Evolutionary conservation across 169 alveolate species (phyloP).

Genomic region (Perkinsus olseni): DNA sequence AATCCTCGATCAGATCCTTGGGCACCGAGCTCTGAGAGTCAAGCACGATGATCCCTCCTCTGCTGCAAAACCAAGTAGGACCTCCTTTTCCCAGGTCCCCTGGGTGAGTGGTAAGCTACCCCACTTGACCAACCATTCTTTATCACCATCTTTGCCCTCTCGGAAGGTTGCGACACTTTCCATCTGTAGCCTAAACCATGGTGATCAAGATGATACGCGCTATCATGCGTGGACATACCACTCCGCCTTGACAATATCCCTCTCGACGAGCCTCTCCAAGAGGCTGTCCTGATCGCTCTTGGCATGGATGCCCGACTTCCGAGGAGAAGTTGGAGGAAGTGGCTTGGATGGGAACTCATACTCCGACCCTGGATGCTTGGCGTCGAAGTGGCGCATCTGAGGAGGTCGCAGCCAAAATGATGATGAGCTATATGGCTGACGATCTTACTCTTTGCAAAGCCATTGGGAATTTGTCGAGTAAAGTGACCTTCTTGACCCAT

Average conservation of each 20-base stretch:
- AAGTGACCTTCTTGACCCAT: background rate
- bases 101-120: background rate
- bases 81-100: background rate
- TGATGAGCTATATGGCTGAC: background rate
- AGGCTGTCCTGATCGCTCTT: background rate
- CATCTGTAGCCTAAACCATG: background rate
- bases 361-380: background rate
- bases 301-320: background rate
- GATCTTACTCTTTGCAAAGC: background rate
- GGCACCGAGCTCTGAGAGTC: background rate
- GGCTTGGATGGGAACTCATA: background rate
- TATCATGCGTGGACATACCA: background rate
- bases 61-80: background rate
- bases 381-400: background rate
- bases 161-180: background rate
- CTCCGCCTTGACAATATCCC: background rate
- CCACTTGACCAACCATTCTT: background rate
- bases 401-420: background rate
- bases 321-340: background rate
- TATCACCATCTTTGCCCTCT: background rate
- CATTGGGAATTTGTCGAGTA: background rate
- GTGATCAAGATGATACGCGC: background rate
- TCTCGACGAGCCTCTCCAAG: background rate
- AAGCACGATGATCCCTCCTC: background rate
- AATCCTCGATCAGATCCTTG: background rate